A percentile compares a stretch with the other conserved stretches of the same genome.
These are phyloP conservation scores for Colletotrichum cuscutae DNA, from an alignment of 2,329 filamentous ascomycete genomes.

Conservation along the genomic window DNA sequence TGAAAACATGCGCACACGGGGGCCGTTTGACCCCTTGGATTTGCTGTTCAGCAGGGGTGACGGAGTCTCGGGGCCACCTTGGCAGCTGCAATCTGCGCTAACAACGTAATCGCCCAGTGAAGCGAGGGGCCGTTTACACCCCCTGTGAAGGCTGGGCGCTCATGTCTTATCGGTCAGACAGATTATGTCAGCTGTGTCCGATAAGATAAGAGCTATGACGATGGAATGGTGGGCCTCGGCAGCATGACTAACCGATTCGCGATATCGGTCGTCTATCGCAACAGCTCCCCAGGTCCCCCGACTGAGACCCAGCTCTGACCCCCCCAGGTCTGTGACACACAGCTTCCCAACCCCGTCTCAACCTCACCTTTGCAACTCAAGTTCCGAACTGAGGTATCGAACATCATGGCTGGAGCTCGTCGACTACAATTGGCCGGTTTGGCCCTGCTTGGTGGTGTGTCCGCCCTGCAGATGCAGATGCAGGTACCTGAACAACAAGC, in stretches of 20 bases:
- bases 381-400: slow-evolving; percentile 7
- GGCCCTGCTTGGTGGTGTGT: slow-evolving; percentile 23
- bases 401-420: slow-evolving; percentile 22
- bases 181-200: background rate
- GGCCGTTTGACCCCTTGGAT: slow-evolving; percentile 16
- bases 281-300: background rate
- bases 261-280: slow-evolving; percentile 34
- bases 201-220: slow-evolving; percentile 29
- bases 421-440: slow-evolving; percentile 24
- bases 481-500: slow-evolving; percentile 25
- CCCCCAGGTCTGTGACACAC: slow-evolving; percentile 24
- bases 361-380: slow-evolving; percentile 21
- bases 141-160: background rate
- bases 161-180: background rate
- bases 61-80: slow-evolving; percentile 1
- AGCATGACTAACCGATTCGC: slow-evolving; percentile 30
- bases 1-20: slow-evolving; percentile 29
- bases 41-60: slow-evolving; percentile 9
- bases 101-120: slow-evolving; percentile 10
- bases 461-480: slow-evolving; percentile 28
- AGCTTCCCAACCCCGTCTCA: slow-evolving; percentile 15
- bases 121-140: background rate
- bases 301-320: background rate
- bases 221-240: slow-evolving; percentile 7
- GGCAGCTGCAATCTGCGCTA: slow-evolving; percentile 18